phyloP scores from a whole-genome alignment of 2,329 filamentous ascomycete genomes.

The Aspergillus glaucus region DNA sequence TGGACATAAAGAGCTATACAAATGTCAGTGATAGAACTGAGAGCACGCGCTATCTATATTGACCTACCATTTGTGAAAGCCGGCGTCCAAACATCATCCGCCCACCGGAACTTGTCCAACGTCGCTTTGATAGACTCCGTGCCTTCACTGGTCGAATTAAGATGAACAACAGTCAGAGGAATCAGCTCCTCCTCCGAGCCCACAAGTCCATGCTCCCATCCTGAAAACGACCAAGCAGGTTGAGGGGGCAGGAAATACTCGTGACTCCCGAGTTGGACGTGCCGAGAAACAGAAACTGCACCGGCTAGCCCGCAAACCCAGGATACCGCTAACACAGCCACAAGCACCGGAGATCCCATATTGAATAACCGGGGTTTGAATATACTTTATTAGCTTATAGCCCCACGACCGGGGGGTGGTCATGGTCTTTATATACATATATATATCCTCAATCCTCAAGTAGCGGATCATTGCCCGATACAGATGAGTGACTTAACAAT shows the following conservation, averaged over 20 bases:
- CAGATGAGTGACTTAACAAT: no score
- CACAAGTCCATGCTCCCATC: not conserved
- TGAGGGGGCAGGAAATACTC: not conserved
- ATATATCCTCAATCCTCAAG: no score
- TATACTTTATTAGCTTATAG: no score
- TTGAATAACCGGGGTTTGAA: no score
- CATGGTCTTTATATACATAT: no score
- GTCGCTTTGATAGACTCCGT: not conserved
- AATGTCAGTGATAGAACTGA: slow-evolving; percentile 1
- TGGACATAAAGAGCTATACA: not conserved
- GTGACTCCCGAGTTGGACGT: not conserved
- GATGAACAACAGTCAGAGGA: not conserved
- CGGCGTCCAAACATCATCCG: slow-evolving; percentile 8
- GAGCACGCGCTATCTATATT: not conserved
- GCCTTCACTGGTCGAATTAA: not conserved
- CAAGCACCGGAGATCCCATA: no score
- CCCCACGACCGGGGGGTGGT: no score
- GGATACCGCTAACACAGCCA: not conserved
- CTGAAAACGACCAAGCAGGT: not conserved
- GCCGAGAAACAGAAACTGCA: not conserved
- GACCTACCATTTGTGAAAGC: slow-evolving; percentile 4
- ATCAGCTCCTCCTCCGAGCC: not conserved
- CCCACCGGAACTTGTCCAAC: slow-evolving; percentile 2
- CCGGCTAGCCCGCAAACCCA: not conserved
- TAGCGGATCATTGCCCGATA: no score